Evolutionary conservation across 2,329 filamentous ascomycete species (phyloP).

Genomic region (Fusarium mexicanum): DNA sequence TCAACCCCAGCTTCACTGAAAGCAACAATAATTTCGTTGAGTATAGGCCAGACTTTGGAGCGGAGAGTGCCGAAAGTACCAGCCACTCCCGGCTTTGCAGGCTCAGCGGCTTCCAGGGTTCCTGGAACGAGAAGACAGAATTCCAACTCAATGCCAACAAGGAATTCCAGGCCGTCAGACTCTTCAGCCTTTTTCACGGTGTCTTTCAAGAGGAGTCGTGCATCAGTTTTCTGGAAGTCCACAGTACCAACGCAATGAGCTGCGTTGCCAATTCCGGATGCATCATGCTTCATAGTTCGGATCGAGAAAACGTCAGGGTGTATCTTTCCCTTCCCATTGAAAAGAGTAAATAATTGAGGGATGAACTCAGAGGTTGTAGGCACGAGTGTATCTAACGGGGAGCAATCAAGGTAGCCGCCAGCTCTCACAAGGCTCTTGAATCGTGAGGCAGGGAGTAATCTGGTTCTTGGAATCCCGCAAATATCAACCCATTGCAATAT

Average conservation of each 20-base stretch:
- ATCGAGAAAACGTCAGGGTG: not conserved
- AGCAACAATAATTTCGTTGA: not conserved
- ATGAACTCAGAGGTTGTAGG: not conserved
- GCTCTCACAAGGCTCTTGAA: not conserved
- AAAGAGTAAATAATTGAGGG: not conserved
- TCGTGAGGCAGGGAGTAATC: not conserved
- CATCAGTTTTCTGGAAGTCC: conserved; percentile 3
- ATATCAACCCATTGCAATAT: conserved; percentile 19
- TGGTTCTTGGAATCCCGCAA: not conserved
- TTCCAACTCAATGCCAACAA: conserved; percentile 9
- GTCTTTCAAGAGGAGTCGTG: not conserved
- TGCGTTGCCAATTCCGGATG: not conserved
- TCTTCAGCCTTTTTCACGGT: not conserved
- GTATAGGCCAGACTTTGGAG: not conserved
- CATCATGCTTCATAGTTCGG: not conserved
- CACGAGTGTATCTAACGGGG: conserved; percentile 4
- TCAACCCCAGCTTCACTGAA: not conserved
- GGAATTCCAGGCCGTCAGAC: not conserved
- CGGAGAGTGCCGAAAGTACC: not conserved
- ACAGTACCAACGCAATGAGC: not conserved
- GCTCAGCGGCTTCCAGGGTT: not conserved
- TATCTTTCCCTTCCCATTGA: not conserved
- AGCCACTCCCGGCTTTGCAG: not conserved
- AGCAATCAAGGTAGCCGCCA: not conserved
- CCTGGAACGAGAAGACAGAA: conserved; percentile 1